Evolutionary conservation across 177 flowering plant species (phyloP).

Genomic region (Vitis hybrid): DNA sequence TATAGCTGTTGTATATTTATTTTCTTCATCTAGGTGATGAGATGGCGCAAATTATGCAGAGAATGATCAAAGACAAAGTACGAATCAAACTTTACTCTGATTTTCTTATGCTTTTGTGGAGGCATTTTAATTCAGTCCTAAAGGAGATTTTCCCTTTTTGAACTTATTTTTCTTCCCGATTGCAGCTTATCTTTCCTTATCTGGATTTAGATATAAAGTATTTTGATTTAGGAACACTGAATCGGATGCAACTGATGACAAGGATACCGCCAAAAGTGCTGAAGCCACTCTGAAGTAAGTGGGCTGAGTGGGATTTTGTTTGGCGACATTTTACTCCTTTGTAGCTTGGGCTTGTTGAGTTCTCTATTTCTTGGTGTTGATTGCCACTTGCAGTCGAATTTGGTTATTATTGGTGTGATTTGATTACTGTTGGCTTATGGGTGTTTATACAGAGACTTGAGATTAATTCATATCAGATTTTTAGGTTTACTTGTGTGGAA

Average conservation of each 20-base stretch:
- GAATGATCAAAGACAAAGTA: constrained; percentile 85
- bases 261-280: constrained; percentile 89
- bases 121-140: not conserved
- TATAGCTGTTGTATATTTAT: not conserved
- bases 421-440: too few species aligned
- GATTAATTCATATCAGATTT: too few species aligned
- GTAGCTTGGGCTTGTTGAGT: too few species aligned
- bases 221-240: constrained; percentile 81
- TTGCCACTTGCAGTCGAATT: too few species aligned
- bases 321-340: too few species aligned
- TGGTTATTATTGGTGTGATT: too few species aligned
- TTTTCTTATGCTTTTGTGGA: not conserved
- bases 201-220: constrained; percentile 90
- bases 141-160: constrained; percentile 3
- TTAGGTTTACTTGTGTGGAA: too few species aligned
- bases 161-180: constrained; percentile 10
- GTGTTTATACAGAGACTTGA: too few species aligned
- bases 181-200: constrained; percentile 82
- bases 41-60: constrained; percentile 91
- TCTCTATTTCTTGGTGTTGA: too few species aligned
- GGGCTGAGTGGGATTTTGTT: not conserved
- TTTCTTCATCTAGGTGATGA: constrained; percentile 70
- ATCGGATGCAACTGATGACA: constrained; percentile 95
- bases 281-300: constrained; percentile 88
- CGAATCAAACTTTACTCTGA: not conserved